Conservation (phyloP, 2,329 filamentous ascomycete genomes). For the Talaromyces funiculosus region DNA sequence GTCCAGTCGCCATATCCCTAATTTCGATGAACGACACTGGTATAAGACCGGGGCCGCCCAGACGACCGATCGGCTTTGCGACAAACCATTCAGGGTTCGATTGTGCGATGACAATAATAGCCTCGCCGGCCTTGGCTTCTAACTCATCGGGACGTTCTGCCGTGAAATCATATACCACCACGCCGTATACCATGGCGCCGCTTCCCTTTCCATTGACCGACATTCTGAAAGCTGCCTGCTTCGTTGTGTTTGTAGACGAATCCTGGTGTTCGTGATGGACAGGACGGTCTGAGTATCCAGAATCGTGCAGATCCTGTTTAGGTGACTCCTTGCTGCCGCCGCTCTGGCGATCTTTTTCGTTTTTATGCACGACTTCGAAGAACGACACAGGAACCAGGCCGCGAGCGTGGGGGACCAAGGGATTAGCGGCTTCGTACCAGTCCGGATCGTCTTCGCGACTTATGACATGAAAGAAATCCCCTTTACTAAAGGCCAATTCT, state of each 20-base stretch:
- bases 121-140: slow-evolving; percentile 89
- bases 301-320: slow-evolving; percentile 72
- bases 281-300: slow-evolving; percentile 69
- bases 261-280: slow-evolving; percentile 28
- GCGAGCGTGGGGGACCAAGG: slow-evolving; percentile 71
- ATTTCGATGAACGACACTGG: slow-evolving; percentile 97
- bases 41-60: slow-evolving; percentile 93
- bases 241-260: slow-evolving; percentile 27
- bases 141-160: slow-evolving; percentile 94
- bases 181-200: slow-evolving; percentile 90
- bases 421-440: slow-evolving; percentile 99
- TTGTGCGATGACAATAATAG: slow-evolving; percentile 96
- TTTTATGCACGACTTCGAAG: slow-evolving; percentile 89
- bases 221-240: slow-evolving; percentile 35
- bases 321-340: slow-evolving; percentile 56
- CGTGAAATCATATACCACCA: slow-evolving; percentile 95
- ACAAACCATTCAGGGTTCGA: slow-evolving; percentile 99
- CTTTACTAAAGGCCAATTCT: slow-evolving; percentile 85
- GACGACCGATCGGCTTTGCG: slow-evolving; percentile 92
- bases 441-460: slow-evolving; percentile 88
- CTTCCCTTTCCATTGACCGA: slow-evolving; percentile 48
- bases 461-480: slow-evolving; percentile 98
- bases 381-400: slow-evolving; percentile 90
- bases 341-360: slow-evolving; percentile 87
- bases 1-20: slow-evolving; percentile 82